Evolutionary conservation across 2,329 filamentous ascomycete species (phyloP).

Genomic region (Verticillium tricorpus): DNA sequence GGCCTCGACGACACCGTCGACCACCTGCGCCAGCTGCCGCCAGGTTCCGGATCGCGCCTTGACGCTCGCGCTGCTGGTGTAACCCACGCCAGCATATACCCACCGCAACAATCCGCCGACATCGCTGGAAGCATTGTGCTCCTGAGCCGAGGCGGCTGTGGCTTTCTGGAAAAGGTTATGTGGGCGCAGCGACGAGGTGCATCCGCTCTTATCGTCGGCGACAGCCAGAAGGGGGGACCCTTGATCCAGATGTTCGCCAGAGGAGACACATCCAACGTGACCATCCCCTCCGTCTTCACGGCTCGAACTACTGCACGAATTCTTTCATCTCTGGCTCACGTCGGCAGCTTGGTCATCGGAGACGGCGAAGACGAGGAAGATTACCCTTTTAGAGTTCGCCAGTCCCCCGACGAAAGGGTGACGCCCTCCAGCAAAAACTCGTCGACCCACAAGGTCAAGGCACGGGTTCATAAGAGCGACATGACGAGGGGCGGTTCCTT

Average conservation of each 20-base stretch:
- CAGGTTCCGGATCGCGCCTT: constrained; percentile 24
- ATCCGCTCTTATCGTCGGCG: constrained; percentile 86
- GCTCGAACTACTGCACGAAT: constrained; percentile 92
- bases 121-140: constrained; percentile 91
- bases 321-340: constrained; percentile 79
- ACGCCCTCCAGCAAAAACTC: constrained; percentile 15
- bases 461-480: background rate
- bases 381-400: constrained; percentile 51
- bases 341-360: constrained; percentile 56
- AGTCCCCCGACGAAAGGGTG: constrained; percentile 32
- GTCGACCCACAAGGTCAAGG: background rate
- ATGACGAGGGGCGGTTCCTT: background rate
- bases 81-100: constrained; percentile 73
- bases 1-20: constrained; percentile 79
- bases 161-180: constrained; percentile 94
- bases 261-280: constrained; percentile 90
- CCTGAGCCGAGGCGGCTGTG: constrained; percentile 87
- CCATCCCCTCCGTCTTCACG: constrained; percentile 91
- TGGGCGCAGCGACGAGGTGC: constrained; percentile 93
- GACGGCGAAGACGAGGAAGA: constrained; percentile 46
- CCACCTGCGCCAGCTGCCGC: constrained; percentile 60
- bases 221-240: constrained; percentile 83
- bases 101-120: constrained; percentile 54
- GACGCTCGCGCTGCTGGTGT: constrained; percentile 27
- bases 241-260: constrained; percentile 98